Evolutionary conservation across 768 basidiomycete genomes (phyloP).

Genomic region (Neoboletus subvelutipes): DNA sequence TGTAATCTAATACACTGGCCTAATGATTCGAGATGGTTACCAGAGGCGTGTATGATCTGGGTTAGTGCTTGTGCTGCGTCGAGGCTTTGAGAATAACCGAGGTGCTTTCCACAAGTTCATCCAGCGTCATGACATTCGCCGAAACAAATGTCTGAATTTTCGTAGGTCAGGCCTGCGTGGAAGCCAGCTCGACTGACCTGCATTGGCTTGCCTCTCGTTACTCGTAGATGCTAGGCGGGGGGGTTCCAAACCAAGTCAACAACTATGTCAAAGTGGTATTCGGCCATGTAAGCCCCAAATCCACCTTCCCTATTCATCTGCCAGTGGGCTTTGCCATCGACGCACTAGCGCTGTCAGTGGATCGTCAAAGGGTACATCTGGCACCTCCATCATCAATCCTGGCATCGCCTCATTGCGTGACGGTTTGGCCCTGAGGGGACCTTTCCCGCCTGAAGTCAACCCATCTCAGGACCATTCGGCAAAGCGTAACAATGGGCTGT

Average conservation of each 20-base stretch:
- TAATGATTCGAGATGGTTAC: neutral
- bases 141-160: neutral
- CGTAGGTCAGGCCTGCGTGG: no score
- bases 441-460: neutral
- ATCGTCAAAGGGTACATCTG: neutral
- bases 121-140: neutral
- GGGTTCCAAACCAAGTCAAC: neutral
- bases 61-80: neutral
- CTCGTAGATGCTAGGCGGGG: no score
- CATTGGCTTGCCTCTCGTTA: neutral
- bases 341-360: neutral
- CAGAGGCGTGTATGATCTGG: no score
- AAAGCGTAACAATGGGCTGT: no score
- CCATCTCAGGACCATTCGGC: neutral
- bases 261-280: no score
- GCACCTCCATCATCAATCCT: neutral
- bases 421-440: neutral
- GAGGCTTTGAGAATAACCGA: neutral
- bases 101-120: neutral
- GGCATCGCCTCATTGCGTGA: no score
- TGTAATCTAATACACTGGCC: neutral
- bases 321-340: neutral
- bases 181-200: neutral
- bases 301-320: no score
- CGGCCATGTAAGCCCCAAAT: neutral